phyloP scores from a whole-genome alignment of 345 rosid genomes.

The Eutrema japonicum region DNA sequence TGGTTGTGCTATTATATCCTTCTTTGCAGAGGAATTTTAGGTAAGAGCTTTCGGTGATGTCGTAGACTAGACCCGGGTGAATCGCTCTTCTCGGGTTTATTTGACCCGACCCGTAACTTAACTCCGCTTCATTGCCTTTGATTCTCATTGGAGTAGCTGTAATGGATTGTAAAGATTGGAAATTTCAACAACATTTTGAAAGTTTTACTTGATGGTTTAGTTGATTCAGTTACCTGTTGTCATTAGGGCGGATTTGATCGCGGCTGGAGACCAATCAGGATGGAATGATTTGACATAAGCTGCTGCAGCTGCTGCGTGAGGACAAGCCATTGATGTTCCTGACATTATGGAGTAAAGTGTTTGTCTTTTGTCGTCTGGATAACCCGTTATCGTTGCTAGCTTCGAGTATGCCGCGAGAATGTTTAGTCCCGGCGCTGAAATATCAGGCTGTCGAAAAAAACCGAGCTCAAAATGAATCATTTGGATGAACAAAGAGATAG shows the following conservation, averaged over 20 bases:
- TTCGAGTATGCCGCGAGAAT: slow-evolving; percentile 76
- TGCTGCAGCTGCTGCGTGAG: slow-evolving; percentile 78
- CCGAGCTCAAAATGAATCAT: background rate
- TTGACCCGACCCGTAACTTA: slow-evolving; percentile 82
- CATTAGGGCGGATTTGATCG: slow-evolving; percentile 88
- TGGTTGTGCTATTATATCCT: slow-evolving; percentile 67
- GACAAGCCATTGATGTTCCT: slow-evolving; percentile 94
- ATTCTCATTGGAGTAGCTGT: slow-evolving; percentile 71
- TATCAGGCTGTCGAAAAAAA: slow-evolving; percentile 66
- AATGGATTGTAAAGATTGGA: slow-evolving; percentile 27
- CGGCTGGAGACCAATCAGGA: slow-evolving; percentile 87
- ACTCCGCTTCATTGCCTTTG: slow-evolving; percentile 49
- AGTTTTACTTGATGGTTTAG: slow-evolving; percentile 1
- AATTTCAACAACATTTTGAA: background rate
- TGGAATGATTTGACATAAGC: slow-evolving; percentile 84
- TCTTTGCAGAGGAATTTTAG: slow-evolving; percentile 73
- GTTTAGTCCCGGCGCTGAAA: slow-evolving; percentile 80
- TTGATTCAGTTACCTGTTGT: slow-evolving; percentile 62
- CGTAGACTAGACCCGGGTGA: slow-evolving; percentile 77
- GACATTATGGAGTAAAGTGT: slow-evolving; percentile 62
- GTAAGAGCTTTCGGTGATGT: slow-evolving; percentile 54
- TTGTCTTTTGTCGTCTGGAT: slow-evolving; percentile 49
- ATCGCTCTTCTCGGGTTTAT: slow-evolving; percentile 71
- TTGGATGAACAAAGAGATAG: background rate
- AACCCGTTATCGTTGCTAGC: slow-evolving; percentile 52